Evolutionary conservation across 768 basidiomycete genomes (phyloP).

Genomic region (Phylloporus arenicola): DNA sequence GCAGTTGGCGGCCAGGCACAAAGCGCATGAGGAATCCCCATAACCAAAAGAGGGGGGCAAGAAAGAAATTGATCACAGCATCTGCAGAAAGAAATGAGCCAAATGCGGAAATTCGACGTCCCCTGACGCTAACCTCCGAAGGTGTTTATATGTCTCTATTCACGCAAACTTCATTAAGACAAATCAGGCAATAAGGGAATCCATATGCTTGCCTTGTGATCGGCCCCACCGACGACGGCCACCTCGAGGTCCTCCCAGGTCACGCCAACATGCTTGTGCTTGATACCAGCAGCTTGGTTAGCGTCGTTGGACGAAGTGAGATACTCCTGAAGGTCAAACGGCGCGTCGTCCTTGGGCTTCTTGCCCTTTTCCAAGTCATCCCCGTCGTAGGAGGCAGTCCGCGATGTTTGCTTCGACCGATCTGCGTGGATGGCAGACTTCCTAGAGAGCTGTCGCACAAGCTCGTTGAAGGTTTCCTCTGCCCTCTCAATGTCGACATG

Average conservation of each 20-base stretch:
- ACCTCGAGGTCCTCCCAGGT: slow-evolving; percentile 70
- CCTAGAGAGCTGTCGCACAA: slow-evolving; percentile 37
- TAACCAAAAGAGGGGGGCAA: slow-evolving; percentile 46
- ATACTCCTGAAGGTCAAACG: slow-evolving; percentile 65
- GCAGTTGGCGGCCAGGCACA: slow-evolving; percentile 33
- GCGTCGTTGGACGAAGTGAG: slow-evolving; percentile 63
- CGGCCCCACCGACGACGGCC: slow-evolving; percentile 48
- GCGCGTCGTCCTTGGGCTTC: slow-evolving; percentile 23
- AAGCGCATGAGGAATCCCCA: slow-evolving; percentile 39
- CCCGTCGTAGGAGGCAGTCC: slow-evolving; percentile 21
- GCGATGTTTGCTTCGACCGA: slow-evolving; percentile 17
- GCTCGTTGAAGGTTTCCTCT: slow-evolving; percentile 50
- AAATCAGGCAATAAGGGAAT: not conserved
- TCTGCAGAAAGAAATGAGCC: slow-evolving; percentile 28
- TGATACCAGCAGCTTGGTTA: slow-evolving; percentile 58
- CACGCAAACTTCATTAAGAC: not conserved
- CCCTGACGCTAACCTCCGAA: slow-evolving; percentile 45
- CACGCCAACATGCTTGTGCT: slow-evolving; percentile 71
- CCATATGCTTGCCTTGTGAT: slow-evolving; percentile 45
- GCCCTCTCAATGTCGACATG: slow-evolving; percentile 49
- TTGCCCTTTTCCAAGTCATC: slow-evolving; percentile 40
- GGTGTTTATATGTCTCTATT: slow-evolving; percentile 50
- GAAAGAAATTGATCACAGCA: slow-evolving; percentile 48
- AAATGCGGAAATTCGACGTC: not conserved
- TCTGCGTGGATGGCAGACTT: slow-evolving; percentile 1